Percentiles rank a stretch among this genome's conserved stretches.
Evolutionary conservation across 805 yeast species (phyloP).

Genomic region (Candida verbasci): DNA sequence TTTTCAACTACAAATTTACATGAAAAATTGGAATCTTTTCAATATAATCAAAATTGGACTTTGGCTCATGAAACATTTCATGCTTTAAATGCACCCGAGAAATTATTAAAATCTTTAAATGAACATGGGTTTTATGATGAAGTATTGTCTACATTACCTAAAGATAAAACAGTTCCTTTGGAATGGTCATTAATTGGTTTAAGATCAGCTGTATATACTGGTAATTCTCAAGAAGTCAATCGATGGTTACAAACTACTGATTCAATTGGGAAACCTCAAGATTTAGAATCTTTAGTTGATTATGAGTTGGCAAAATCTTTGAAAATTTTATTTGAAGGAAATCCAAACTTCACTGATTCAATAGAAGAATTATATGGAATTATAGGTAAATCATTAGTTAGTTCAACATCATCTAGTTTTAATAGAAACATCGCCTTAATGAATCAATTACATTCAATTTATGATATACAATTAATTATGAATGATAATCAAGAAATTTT

Average conservation of each 20-base stretch:
- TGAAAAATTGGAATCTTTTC: slow-evolving; percentile 77
- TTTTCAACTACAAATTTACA: slow-evolving; percentile 65
- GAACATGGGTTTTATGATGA: slow-evolving; percentile 75
- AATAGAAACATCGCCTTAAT: slow-evolving; percentile 33
- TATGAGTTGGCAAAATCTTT: slow-evolving; percentile 66
- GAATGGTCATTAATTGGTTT: slow-evolving; percentile 68
- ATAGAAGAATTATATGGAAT: slow-evolving; percentile 49
- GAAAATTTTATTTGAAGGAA: slow-evolving; percentile 33
- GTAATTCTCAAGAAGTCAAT: slow-evolving; percentile 45
- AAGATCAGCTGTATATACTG: slow-evolving; percentile 68
- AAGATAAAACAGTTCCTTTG: slow-evolving; percentile 29
- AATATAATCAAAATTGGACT: slow-evolving; percentile 81
- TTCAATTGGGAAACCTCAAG: slow-evolving; percentile 33
- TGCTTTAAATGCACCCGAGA: slow-evolving; percentile 54
- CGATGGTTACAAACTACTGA: slow-evolving; percentile 60
- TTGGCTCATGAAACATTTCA: slow-evolving; percentile 83
- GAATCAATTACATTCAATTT: slow-evolving; percentile 33
- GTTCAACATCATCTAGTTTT: slow-evolving; percentile 33
- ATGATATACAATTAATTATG: slow-evolving; percentile 27
- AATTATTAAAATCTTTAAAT: slow-evolving; percentile 64
- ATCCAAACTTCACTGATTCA: slow-evolving; percentile 30
- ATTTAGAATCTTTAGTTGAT: slow-evolving; percentile 51
- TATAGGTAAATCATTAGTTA: slow-evolving; percentile 56
- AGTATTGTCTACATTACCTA: slow-evolving; percentile 45
- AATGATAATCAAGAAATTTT: slow-evolving; percentile 15